These are phyloP conservation scores for Trematosphaeria pertusa DNA, from an alignment of 2,329 filamentous ascomycete genomes.

Conservation along the genomic window DNA sequence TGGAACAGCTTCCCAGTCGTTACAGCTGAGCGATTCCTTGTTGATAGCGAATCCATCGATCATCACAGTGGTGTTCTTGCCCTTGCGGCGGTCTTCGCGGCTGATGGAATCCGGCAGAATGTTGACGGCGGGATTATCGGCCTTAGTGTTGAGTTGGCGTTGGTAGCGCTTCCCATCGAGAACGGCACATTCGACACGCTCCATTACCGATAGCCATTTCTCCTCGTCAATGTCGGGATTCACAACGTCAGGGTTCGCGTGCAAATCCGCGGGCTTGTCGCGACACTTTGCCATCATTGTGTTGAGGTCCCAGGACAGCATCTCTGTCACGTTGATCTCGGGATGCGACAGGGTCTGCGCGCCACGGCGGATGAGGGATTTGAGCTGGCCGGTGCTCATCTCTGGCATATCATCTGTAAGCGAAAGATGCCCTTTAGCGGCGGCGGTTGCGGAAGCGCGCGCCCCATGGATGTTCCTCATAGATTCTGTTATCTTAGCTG, in stretches of 20 bases:
- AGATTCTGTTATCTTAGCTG: constrained; percentile 65
- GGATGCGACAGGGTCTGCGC: constrained; percentile 60
- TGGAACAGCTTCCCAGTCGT: constrained; percentile 64
- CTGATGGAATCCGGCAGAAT: constrained; percentile 50
- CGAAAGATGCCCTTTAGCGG: constrained; percentile 27
- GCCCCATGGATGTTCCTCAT: constrained; percentile 61
- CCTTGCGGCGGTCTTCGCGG: constrained; percentile 58
- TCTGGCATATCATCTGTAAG: constrained; percentile 58
- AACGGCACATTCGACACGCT: constrained; percentile 63
- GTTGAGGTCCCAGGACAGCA: constrained; percentile 64
- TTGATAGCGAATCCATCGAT: constrained; percentile 62
- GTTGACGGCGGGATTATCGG: constrained; percentile 34
- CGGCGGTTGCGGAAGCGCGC: constrained; percentile 35
- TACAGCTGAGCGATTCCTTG: constrained; percentile 63
- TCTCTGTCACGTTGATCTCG: constrained; percentile 62
- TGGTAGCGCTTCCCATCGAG: constrained; percentile 64
- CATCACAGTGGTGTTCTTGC: constrained; percentile 66
- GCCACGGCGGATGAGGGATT: constrained; percentile 62
- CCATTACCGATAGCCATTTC: constrained; percentile 63
- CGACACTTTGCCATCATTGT: constrained; percentile 63
- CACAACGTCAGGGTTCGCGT: constrained; percentile 38
- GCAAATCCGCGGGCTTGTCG: constrained; percentile 56
- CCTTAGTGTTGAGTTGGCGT: constrained; percentile 42
- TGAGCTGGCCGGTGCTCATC: constrained; percentile 60
- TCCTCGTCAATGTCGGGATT: constrained; percentile 57